A percentile compares a stretch with the other conserved stretches of the same genome.
Evolutionary conservation across 257 asterid species (phyloP).

Genomic region (Agastache rugosa): DNA sequence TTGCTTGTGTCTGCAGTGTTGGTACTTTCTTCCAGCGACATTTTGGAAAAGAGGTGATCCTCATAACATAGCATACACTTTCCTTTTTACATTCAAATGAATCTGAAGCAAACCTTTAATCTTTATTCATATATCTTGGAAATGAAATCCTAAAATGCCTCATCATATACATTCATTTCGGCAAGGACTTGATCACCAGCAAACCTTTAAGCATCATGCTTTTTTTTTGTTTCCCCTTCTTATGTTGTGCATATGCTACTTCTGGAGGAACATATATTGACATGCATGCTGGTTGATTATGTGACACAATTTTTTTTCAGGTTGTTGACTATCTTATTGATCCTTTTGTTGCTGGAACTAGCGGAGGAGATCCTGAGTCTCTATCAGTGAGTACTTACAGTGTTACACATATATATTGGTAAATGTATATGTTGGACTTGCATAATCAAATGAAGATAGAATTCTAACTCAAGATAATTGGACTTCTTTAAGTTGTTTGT

Average conservation of each 20-base stretch:
- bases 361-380: slow-evolving; percentile 88
- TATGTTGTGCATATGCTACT: slow-evolving; percentile 13
- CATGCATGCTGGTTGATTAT: slow-evolving; percentile 16
- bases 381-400: slow-evolving; percentile 74
- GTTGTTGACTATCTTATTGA: slow-evolving; percentile 93
- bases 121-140: slow-evolving; percentile 14
- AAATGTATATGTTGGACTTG: slow-evolving; percentile 17
- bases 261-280: slow-evolving; percentile 1
- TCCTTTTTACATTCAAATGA: slow-evolving; percentile 19
- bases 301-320: slow-evolving; percentile 44
- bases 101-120: slow-evolving; percentile 23
- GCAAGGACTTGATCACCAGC: slow-evolving; percentile 21
- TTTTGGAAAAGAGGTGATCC: slow-evolving; percentile 91
- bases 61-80: slow-evolving; percentile 18
- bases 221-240: slow-evolving; percentile 6
- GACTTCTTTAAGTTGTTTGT: slow-evolving; percentile 9
- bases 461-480: neutral
- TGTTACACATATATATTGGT: slow-evolving; percentile 19
- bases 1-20: slow-evolving; percentile 68
- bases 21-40: slow-evolving; percentile 91
- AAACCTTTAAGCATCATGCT: slow-evolving; percentile 20
- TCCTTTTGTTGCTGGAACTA: slow-evolving; percentile 95
- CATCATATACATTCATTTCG: slow-evolving; percentile 26
- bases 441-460: slow-evolving; percentile 19
- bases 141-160: neutral